A percentile compares a stretch with the other conserved stretches of the same genome.
Evolutionary conservation across 805 yeast genomes (phyloP).

Genomic region (Candida multigemmis): DNA sequence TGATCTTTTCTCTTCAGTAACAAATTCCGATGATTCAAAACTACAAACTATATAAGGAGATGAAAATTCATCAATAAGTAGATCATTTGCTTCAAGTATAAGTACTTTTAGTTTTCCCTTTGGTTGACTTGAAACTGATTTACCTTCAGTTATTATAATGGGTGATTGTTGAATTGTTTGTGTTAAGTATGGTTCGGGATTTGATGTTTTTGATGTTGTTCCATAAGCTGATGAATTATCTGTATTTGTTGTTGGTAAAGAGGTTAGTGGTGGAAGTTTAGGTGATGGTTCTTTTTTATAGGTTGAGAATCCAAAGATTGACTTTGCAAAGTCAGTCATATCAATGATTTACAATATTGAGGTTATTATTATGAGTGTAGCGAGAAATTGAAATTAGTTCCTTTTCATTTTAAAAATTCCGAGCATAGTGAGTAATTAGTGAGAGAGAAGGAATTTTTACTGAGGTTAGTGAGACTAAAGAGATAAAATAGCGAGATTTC

Average conservation of each 20-base stretch:
- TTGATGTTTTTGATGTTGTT: conserved; percentile 26
- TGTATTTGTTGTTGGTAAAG: conserved; percentile 53
- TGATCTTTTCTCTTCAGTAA: conserved; percentile 69
- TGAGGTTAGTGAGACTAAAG: too few species aligned
- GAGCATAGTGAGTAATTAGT: too few species aligned
- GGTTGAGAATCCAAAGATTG: conserved; percentile 32
- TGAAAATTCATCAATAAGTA: conserved; percentile 43
- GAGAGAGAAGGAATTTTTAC: too few species aligned
- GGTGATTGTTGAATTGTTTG: conserved; percentile 4
- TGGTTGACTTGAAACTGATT: conserved; percentile 29
- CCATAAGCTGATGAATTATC: conserved; percentile 60
- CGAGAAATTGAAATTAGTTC: too few species aligned
- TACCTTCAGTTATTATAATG: conserved; percentile 2
- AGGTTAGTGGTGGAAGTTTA: conserved; percentile 2
- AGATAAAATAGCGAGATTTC: too few species aligned
- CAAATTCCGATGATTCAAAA: conserved; percentile 84
- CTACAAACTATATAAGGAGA: conserved; percentile 89
- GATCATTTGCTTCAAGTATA: conserved; percentile 70
- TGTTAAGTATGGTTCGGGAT: conserved; percentile 1
- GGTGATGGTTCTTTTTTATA: conserved; percentile 17
- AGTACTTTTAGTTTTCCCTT: conserved; percentile 78
- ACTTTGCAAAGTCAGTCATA: conserved; percentile 39
- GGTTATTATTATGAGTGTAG: too few species aligned
- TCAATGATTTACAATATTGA: conserved; percentile 1
- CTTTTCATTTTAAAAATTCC: too few species aligned